phyloP scores from a whole-genome alignment of 106 monocot genomes.

The Vanilla planifolia region DNA sequence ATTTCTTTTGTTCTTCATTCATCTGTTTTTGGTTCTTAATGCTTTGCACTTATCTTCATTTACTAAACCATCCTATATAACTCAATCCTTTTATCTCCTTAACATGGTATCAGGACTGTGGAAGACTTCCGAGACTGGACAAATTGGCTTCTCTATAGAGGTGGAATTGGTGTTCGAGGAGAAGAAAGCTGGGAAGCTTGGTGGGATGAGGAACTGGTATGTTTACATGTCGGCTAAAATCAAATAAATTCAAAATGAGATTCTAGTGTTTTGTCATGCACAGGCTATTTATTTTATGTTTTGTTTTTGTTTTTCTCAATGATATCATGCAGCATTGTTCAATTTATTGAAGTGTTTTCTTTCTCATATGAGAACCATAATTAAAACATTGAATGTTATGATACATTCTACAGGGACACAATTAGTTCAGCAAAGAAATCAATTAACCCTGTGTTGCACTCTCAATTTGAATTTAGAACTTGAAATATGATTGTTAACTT shows the following conservation, averaged over 20 bases:
- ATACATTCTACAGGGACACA: no score
- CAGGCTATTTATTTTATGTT: no score
- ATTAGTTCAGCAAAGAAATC: no score
- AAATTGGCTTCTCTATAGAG: slow-evolving; percentile 89
- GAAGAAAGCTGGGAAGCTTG: slow-evolving; percentile 97
- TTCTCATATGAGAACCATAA: no score
- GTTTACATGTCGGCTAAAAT: neutral
- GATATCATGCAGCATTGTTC: no score
- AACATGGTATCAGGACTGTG: slow-evolving; percentile 44
- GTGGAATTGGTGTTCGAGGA: slow-evolving; percentile 93
- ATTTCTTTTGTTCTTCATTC: neutral
- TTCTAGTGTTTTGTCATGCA: neutral
- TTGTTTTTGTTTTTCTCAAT: no score
- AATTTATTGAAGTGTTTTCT: no score
- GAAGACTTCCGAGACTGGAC: slow-evolving; percentile 93
- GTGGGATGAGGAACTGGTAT: slow-evolving; percentile 98
- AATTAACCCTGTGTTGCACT: no score
- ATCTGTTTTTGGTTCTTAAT: neutral
- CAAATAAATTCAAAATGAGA: neutral
- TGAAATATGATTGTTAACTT: no score
- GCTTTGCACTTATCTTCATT: neutral
- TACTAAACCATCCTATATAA: neutral
- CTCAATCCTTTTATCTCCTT: neutral
- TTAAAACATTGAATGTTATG: no score
- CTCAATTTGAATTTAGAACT: neutral